Conservation (phyloP, 2,329 filamentous ascomycete species). For the Xylaria sp. region DNA sequence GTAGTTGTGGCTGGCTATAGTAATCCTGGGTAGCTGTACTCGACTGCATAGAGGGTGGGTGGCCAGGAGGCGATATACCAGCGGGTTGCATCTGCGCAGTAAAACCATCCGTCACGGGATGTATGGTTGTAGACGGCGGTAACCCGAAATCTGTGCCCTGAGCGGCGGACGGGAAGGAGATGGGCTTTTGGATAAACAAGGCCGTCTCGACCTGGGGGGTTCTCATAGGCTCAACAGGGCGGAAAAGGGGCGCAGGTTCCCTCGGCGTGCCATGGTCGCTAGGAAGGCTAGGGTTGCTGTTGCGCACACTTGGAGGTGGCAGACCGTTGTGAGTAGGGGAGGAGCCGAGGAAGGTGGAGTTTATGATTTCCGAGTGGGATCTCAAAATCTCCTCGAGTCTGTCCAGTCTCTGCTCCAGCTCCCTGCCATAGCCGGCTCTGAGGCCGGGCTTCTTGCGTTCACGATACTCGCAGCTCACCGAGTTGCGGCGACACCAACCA, state of each 20-base stretch:
- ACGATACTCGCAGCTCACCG: constrained; percentile 69
- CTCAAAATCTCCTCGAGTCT: constrained; percentile 70
- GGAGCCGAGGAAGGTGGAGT: constrained; percentile 56
- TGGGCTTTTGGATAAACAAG: constrained; percentile 66
- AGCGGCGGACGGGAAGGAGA: constrained; percentile 52
- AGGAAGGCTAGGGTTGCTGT: constrained; percentile 56
- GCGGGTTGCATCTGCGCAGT: constrained; percentile 51
- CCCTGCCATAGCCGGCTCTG: constrained; percentile 71
- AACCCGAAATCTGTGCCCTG: constrained; percentile 59
- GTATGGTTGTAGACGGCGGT: constrained; percentile 50
- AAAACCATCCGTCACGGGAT: constrained; percentile 55
- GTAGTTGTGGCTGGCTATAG: constrained; percentile 50
- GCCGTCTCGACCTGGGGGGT: constrained; percentile 63
- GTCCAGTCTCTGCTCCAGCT: constrained; percentile 74
- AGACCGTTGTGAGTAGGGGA: constrained; percentile 44
- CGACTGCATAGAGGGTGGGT: constrained; percentile 44
- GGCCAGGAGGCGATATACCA: constrained; percentile 48
- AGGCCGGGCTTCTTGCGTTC: constrained; percentile 71
- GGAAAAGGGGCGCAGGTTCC: constrained; percentile 54
- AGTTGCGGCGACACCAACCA: constrained; percentile 70
- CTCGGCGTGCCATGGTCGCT: constrained; percentile 64
- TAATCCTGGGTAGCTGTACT: constrained; percentile 56
- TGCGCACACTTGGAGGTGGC: constrained; percentile 51
- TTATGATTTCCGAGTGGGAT: constrained; percentile 69
- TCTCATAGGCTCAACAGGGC: constrained; percentile 55